A percentile compares a stretch with the other conserved stretches of the same genome.
phyloP scores from a whole-genome alignment of 2,329 filamentous ascomycete genomes.

The Huntiella omanensis region DNA sequence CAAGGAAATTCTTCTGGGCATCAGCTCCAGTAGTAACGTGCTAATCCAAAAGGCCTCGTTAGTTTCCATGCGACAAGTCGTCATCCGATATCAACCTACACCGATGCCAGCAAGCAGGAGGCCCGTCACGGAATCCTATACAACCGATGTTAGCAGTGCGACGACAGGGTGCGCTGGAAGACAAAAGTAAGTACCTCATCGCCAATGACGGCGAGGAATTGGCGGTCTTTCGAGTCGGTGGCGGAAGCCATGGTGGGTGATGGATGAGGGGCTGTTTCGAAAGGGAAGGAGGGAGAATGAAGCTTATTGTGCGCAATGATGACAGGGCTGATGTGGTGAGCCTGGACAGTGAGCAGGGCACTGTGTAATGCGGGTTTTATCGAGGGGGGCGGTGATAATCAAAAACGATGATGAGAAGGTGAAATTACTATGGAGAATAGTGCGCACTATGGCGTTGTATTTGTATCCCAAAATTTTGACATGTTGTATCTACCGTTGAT shows the following conservation, averaged over 20 bases:
- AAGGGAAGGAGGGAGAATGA: background rate
- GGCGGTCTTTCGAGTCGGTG: conserved; percentile 58
- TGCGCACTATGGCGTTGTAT: no score
- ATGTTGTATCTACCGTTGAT: no score
- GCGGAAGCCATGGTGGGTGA: conserved; percentile 27
- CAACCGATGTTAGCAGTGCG: conserved; percentile 6
- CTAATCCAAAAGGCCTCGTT: conserved; percentile 26
- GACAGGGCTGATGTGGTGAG: no score
- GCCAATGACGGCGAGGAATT: conserved; percentile 94
- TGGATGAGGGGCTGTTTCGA: conserved; percentile 3
- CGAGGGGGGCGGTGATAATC: no score
- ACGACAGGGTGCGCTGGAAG: background rate
- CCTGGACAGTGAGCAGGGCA: no score
- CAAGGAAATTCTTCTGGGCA: conserved; percentile 91
- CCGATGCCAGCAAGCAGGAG: conserved; percentile 89
- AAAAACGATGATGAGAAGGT: no score
- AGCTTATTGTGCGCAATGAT: no score
- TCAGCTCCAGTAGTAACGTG: conserved; percentile 81
- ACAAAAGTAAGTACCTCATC: conserved; percentile 49
- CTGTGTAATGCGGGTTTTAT: no score
- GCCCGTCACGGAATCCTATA: conserved; percentile 84
- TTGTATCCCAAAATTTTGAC: no score
- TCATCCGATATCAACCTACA: conserved; percentile 28
- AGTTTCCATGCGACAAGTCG: background rate
- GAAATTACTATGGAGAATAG: no score